Evolutionary conservation across 345 rosid genomes (phyloP).

Genomic region (Toxicodendron radicans): DNA sequence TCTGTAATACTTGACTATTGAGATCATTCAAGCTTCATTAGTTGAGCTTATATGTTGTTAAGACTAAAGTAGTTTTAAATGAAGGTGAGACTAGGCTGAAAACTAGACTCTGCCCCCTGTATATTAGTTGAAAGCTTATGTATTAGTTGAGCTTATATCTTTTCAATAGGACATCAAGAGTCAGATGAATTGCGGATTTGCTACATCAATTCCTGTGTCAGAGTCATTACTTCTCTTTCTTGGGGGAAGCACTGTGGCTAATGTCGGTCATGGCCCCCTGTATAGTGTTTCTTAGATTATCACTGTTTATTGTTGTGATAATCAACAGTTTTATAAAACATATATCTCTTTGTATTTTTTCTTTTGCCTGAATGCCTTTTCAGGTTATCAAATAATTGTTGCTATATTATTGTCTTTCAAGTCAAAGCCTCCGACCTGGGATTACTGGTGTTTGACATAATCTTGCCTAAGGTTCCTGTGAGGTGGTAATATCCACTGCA

Average conservation of each 20-base stretch:
- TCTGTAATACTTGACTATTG: not conserved
- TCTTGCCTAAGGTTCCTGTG: not conserved
- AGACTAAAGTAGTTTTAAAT: not conserved
- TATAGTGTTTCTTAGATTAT: not conserved
- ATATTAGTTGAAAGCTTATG: too few species aligned
- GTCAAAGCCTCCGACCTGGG: not conserved
- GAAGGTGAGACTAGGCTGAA: conserved; percentile 1
- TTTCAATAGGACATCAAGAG: not conserved
- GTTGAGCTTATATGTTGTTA: not conserved
- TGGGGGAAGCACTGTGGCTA: not conserved
- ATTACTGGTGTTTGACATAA: conserved; percentile 12
- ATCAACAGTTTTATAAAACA: not conserved
- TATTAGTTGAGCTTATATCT: not conserved
- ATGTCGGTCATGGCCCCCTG: not conserved
- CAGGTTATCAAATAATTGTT: not conserved
- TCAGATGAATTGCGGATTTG: conserved; percentile 2
- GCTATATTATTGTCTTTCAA: conserved; percentile 5
- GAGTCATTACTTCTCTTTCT: not conserved
- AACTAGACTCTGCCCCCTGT: too few species aligned
- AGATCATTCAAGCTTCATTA: not conserved
- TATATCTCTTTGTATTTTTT: not conserved
- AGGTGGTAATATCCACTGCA: not conserved
- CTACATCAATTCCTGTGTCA: not conserved
- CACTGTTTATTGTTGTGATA: not conserved
- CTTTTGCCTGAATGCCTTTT: not conserved